A percentile compares a stretch with the other conserved stretches of the same genome.
Evolutionary conservation across 352 stramenopile genomes (phyloP).

Genomic region (Phytopythium oedochilum): DNA sequence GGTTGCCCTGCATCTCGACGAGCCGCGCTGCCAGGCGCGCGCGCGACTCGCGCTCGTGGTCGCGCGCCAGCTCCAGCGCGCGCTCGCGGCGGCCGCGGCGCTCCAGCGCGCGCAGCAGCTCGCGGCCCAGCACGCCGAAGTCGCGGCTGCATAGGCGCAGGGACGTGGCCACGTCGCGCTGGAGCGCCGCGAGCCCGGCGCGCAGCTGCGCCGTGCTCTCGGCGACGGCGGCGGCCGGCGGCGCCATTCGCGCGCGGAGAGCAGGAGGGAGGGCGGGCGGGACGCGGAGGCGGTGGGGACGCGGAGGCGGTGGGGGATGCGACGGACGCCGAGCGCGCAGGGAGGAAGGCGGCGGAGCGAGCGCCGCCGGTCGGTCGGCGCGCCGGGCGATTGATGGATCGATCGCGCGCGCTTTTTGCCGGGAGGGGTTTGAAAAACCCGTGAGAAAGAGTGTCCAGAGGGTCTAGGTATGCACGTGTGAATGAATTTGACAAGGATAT

Average conservation of each 20-base stretch:
- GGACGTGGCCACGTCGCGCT: conserved; percentile 59
- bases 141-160: conserved; percentile 68
- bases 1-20: conserved; percentile 42
- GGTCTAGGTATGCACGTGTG: too few species aligned
- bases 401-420: not conserved
- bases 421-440: not conserved
- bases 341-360: too few species aligned
- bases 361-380: too few species aligned
- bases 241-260: not conserved
- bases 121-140: conserved; percentile 57
- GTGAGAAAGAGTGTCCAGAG: too few species aligned
- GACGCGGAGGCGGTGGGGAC: too few species aligned
- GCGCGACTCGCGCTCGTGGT: conserved; percentile 44
- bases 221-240: not conserved
- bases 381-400: not conserved
- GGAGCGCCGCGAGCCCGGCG: conserved; percentile 34
- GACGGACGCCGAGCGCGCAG: not conserved
- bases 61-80: conserved; percentile 26
- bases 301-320: not conserved
- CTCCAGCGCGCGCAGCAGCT: conserved; percentile 49
- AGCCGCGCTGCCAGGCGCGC: conserved; percentile 40
- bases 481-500: too few species aligned
- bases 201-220: conserved; percentile 29
- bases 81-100: conserved; percentile 29
- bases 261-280: not conserved